Conservation (phyloP, 441 rosid genomes). For the Euphorbia celastroides region DNA sequence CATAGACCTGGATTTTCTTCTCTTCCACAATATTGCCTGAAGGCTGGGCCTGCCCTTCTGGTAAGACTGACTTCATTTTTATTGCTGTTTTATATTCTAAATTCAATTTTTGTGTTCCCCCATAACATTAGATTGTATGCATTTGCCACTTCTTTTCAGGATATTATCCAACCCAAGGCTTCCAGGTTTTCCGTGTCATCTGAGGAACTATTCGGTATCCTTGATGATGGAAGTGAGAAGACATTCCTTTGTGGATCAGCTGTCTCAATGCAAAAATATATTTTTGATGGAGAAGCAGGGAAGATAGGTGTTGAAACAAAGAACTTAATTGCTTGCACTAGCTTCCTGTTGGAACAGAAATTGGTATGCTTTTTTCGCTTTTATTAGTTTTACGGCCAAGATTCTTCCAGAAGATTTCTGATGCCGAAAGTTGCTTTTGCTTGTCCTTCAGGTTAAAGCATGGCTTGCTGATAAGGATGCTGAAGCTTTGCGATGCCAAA, state of each 20-base stretch:
- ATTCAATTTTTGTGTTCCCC: not conserved
- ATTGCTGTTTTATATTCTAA: constrained; percentile 9
- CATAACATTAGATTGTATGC: constrained; percentile 11
- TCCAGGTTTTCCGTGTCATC: constrained; percentile 77
- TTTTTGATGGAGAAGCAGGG: constrained; percentile 83
- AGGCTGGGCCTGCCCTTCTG: constrained; percentile 81
- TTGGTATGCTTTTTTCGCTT: constrained; percentile 42
- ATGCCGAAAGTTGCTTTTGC: too few relatives aligned
- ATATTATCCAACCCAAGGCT: constrained; percentile 63
- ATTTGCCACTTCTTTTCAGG: constrained; percentile 45
- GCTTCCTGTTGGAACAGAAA: constrained; percentile 86
- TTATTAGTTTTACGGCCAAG: constrained; percentile 6
- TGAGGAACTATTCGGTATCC: constrained; percentile 64
- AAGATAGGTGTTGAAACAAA: constrained; percentile 77
- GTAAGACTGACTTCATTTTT: constrained; percentile 32
- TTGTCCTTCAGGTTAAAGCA: constrained; percentile 52
- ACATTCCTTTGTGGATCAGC: constrained; percentile 74
- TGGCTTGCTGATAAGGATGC: constrained; percentile 97
- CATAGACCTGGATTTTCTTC: constrained; percentile 62
- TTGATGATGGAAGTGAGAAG: constrained; percentile 94
- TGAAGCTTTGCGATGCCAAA: constrained; percentile 90
- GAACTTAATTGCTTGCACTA: constrained; percentile 73
- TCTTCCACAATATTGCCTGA: constrained; percentile 62
- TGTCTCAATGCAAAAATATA: constrained; percentile 69
- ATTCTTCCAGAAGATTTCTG: too few relatives aligned